Evolutionary conservation across 2,329 filamentous ascomycete species (phyloP).

Genomic region (Mycosphaerella arachidis): DNA sequence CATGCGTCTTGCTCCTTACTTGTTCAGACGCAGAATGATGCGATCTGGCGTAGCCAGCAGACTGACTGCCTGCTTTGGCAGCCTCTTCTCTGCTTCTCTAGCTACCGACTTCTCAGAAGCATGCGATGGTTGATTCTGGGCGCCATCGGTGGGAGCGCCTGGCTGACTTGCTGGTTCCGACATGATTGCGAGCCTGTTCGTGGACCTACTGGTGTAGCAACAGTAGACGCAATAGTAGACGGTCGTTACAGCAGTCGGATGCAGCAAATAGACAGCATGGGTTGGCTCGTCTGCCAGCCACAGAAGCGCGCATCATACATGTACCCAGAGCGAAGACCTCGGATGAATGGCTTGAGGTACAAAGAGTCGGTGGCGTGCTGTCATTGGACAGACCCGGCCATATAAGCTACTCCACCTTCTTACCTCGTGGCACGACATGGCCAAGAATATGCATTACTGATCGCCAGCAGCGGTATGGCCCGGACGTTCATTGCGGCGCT

Average conservation of each 20-base stretch:
- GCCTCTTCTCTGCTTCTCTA: constrained; percentile 26
- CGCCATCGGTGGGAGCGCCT: constrained; percentile 34
- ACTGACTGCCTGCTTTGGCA: constrained; percentile 26
- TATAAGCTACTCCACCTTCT: not conserved
- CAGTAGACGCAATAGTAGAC: not conserved
- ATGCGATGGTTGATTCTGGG: constrained; percentile 27
- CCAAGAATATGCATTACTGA: not conserved
- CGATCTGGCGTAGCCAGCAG: constrained; percentile 35
- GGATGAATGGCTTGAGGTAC: not conserved
- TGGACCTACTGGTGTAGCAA: not conserved
- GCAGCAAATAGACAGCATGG: not conserved
- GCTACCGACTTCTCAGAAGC: constrained; percentile 31
- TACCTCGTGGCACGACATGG: not conserved
- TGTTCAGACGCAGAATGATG: constrained; percentile 42
- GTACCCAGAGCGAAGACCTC: not conserved
- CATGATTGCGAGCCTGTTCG: constrained; percentile 24
- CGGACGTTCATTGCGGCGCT: no score
- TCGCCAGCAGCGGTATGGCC: not conserved
- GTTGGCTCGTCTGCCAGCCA: not conserved
- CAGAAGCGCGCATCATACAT: not conserved
- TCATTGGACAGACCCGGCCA: not conserved
- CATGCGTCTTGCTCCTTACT: constrained; percentile 30
- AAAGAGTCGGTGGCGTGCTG: not conserved
- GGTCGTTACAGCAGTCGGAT: not conserved
- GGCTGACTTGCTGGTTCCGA: constrained; percentile 36